These are phyloP conservation scores for Acacia concinna DNA, from an alignment of 331 rosid genomes.

Conservation along the genomic window DNA sequence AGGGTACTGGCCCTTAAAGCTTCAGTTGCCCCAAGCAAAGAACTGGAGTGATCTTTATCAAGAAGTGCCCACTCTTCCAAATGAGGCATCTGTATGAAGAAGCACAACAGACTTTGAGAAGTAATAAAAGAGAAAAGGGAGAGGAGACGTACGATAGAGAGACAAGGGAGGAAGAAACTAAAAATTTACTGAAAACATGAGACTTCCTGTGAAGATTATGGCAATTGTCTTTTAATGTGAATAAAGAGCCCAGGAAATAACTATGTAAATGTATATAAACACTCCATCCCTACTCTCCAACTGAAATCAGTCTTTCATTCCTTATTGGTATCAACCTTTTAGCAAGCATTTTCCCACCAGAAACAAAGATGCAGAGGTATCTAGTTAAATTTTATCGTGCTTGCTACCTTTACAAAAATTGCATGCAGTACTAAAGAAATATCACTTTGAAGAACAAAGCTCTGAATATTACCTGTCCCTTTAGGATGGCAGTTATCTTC, in stretches of 20 bases:
- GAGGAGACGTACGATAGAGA: not conserved
- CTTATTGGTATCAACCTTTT: not conserved
- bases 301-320: not conserved
- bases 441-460: slow-evolving; percentile 28
- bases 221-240: not conserved
- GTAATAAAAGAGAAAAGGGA: not conserved
- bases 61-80: slow-evolving; percentile 96
- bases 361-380: slow-evolving; percentile 14
- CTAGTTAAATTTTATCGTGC: slow-evolving; percentile 6
- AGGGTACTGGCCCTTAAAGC: slow-evolving; percentile 98
- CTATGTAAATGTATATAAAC: not conserved
- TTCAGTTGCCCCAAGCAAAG: slow-evolving; percentile 97
- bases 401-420: slow-evolving; percentile 12
- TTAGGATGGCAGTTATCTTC: slow-evolving; percentile 88
- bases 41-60: slow-evolving; percentile 82
- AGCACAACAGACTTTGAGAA: slow-evolving; percentile 21
- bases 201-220: not conserved
- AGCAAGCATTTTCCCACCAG: slow-evolving; percentile 6
- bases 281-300: not conserved
- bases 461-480: slow-evolving; percentile 84
- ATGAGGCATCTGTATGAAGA: slow-evolving; percentile 60
- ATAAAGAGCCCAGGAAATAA: not conserved
- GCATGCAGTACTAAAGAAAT: slow-evolving; percentile 24
- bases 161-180: not conserved
- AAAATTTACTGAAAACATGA: not conserved